A percentile compares a stretch with the other conserved stretches of the same genome.
phyloP scores from a whole-genome alignment of 768 basidiomycete genomes.

The Phaeotremella skinneri region DNA sequence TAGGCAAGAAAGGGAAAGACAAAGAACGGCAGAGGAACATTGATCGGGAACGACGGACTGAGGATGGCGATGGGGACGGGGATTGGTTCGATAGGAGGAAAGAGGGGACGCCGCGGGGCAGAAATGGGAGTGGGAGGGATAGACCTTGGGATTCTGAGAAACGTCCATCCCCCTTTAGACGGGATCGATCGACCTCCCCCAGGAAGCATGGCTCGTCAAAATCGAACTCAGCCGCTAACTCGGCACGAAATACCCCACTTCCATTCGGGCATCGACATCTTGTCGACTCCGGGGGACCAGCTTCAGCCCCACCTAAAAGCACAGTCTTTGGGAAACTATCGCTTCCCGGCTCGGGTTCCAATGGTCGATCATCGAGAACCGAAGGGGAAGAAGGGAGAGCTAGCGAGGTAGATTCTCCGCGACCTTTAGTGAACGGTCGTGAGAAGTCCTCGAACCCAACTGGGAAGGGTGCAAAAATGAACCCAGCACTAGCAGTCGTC shows the following conservation, averaged over 20 bases:
- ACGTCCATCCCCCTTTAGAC: neutral
- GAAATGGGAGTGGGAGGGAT: slow-evolving; percentile 10
- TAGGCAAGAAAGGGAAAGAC: slow-evolving; percentile 29
- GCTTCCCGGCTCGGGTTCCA: slow-evolving; percentile 1
- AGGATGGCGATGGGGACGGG: slow-evolving; percentile 5
- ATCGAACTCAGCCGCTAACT: neutral
- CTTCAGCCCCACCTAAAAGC: slow-evolving; percentile 25
- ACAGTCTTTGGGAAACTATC: slow-evolving; percentile 29
- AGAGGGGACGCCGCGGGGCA: too few species aligned
- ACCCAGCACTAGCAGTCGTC: neutral
- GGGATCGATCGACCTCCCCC: slow-evolving; percentile 7
- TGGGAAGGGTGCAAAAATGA: slow-evolving; percentile 5
- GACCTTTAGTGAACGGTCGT: neutral
- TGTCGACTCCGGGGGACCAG: slow-evolving; percentile 15
- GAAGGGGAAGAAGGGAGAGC: neutral
- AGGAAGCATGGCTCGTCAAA: neutral
- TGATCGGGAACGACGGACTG: neutral
- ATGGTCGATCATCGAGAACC: too few species aligned
- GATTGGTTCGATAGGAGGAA: neutral
- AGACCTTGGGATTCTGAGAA: slow-evolving; percentile 33
- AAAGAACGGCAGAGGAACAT: slow-evolving; percentile 13
- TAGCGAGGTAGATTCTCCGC: neutral
- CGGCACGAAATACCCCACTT: neutral
- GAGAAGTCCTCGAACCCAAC: neutral
- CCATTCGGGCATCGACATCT: slow-evolving; percentile 29